Evolutionary conservation across 148 eudicot genomes (phyloP).

Genomic region (Nepenthes mirabilis): DNA sequence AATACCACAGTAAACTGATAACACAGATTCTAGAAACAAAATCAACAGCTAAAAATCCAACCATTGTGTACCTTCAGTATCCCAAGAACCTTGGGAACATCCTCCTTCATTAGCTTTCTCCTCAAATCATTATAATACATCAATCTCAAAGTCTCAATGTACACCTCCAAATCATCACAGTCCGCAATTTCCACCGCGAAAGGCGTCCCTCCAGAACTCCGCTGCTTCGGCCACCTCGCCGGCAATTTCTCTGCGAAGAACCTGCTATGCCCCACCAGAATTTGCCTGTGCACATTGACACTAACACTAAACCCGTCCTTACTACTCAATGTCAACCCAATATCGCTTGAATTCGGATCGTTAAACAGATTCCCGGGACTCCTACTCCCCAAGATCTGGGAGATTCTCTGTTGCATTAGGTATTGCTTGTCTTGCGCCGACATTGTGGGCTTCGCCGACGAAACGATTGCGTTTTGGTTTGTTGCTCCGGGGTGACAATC

Average conservation of each 20-base stretch:
- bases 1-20: neutral
- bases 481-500: slow-evolving; percentile 21
- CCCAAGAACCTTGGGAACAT: slow-evolving; percentile 69
- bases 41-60: neutral
- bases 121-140: slow-evolving; percentile 90
- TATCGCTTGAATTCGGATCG: slow-evolving; percentile 51
- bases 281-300: slow-evolving; percentile 51
- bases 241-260: slow-evolving; percentile 53
- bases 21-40: neutral
- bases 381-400: slow-evolving; percentile 25
- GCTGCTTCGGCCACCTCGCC: slow-evolving; percentile 12
- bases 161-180: slow-evolving; percentile 89
- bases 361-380: slow-evolving; percentile 66
- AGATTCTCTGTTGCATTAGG: slow-evolving; percentile 38
- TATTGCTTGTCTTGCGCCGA: slow-evolving; percentile 22
- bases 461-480: slow-evolving; percentile 10
- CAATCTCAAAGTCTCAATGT: slow-evolving; percentile 64
- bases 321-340: slow-evolving; percentile 49
- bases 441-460: neutral
- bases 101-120: slow-evolving; percentile 64
- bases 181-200: slow-evolving; percentile 64
- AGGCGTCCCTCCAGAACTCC: slow-evolving; percentile 12
- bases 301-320: slow-evolving; percentile 55
- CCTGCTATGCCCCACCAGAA: slow-evolving; percentile 59
- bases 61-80: slow-evolving; percentile 56